phyloP scores from a whole-genome alignment of 352 stramenopile genomes.

The Aphanomyces euteiches region DNA sequence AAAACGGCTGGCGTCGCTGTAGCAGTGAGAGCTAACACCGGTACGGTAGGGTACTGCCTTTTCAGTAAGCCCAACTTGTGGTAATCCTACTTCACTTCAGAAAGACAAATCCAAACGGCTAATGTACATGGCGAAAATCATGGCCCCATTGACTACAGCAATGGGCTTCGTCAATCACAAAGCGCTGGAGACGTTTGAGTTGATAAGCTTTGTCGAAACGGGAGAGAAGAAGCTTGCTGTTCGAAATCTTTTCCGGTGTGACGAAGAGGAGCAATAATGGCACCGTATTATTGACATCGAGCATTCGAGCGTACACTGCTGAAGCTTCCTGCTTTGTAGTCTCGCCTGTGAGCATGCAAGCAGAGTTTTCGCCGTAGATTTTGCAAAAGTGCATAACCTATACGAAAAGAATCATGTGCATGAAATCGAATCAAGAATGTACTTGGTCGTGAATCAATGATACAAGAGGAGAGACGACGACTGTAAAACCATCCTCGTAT shows the following conservation, averaged over 20 bases:
- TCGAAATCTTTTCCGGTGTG: slow-evolving; percentile 90
- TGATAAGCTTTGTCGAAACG: slow-evolving; percentile 89
- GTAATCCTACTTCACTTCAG: slow-evolving; percentile 70
- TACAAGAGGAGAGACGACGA: slow-evolving; percentile 91
- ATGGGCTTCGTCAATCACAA: slow-evolving; percentile 92
- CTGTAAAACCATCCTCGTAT: slow-evolving; percentile 61
- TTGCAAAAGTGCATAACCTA: slow-evolving; percentile 76
- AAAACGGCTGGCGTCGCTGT: slow-evolving; percentile 75
- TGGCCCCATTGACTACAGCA: slow-evolving; percentile 83
- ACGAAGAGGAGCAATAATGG: slow-evolving; percentile 86
- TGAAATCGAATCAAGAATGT: not conserved
- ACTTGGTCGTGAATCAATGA: slow-evolving; percentile 93
- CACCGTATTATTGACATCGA: slow-evolving; percentile 48
- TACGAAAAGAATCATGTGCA: not conserved
- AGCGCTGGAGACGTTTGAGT: slow-evolving; percentile 70
- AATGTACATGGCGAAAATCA: slow-evolving; percentile 66
- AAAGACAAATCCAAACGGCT: slow-evolving; percentile 21
- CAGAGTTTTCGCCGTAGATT: slow-evolving; percentile 52
- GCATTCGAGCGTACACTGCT: slow-evolving; percentile 73
- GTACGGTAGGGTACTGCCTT: slow-evolving; percentile 84
- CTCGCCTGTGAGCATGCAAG: slow-evolving; percentile 51
- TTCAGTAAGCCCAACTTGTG: slow-evolving; percentile 89
- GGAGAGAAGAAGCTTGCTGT: slow-evolving; percentile 84
- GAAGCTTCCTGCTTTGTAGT: slow-evolving; percentile 51
- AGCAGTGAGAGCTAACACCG: slow-evolving; percentile 88